Conservation (phyloP, 768 basidiomycete genomes). For the Tylopilus balloui region DNA sequence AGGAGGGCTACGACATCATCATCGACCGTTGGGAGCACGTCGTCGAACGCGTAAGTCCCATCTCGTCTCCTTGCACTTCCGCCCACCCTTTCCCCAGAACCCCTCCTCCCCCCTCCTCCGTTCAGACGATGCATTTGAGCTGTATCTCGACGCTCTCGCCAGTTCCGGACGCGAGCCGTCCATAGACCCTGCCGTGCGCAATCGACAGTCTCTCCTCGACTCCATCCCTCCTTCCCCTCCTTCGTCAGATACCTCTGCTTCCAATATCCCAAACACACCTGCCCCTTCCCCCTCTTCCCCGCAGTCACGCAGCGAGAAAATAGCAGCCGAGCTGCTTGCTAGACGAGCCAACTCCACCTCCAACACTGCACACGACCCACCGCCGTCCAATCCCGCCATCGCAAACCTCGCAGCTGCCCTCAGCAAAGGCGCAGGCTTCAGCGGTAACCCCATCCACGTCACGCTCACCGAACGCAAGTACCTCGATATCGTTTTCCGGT, state of each 20-base stretch:
- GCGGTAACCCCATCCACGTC: constrained; percentile 68
- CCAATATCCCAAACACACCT: constrained; percentile 6
- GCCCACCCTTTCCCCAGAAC: constrained; percentile 42
- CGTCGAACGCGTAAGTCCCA: constrained; percentile 69
- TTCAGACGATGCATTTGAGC: constrained; percentile 67
- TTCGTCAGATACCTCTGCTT: constrained; percentile 16
- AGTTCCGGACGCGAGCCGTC: constrained; percentile 53
- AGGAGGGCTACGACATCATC: constrained; percentile 65
- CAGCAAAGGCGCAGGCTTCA: constrained; percentile 40
- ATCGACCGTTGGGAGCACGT: constrained; percentile 80
- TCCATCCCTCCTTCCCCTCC: constrained; percentile 23
- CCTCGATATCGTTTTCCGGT: background rate
- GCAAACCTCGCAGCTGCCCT: constrained; percentile 41
- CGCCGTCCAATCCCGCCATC: constrained; percentile 33
- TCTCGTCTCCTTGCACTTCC: background rate
- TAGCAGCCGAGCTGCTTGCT: constrained; percentile 40
- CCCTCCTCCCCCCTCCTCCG: constrained; percentile 63
- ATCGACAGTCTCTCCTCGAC: constrained; percentile 60
- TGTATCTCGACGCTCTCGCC: constrained; percentile 68
- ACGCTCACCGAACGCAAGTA: constrained; percentile 76
- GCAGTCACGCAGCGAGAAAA: constrained; percentile 37
- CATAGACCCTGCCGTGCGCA: constrained; percentile 61
- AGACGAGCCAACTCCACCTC: constrained; percentile 17
- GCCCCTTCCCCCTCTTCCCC: constrained; percentile 9
- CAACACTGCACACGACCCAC: constrained; percentile 5